Evolutionary conservation across 202 grass and related monocot genomes (phyloP).

Genomic region (Panicum virgatum): DNA sequence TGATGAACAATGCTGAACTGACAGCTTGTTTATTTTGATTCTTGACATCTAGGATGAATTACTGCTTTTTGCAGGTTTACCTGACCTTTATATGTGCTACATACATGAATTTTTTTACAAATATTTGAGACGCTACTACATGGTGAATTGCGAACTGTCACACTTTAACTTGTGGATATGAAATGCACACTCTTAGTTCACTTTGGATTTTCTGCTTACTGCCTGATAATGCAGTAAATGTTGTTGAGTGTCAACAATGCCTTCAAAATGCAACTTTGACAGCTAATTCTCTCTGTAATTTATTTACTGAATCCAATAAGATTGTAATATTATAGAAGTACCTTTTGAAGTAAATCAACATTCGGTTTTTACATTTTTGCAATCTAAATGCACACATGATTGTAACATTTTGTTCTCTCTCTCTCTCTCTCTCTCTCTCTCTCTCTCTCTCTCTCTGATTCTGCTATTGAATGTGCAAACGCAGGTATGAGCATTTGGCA

Average conservation of each 20-base stretch:
- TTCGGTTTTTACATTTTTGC: constrained; percentile 2
- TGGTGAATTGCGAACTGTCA: not conserved
- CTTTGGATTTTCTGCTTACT: not conserved
- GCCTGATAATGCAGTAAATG: not conserved
- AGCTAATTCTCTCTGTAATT: not conserved
- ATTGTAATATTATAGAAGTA: not conserved
- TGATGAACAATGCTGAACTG: not conserved
- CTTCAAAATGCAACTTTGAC: not conserved
- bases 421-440: not conserved
- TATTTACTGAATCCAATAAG: not conserved
- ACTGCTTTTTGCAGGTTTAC: not conserved
- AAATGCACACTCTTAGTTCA: not conserved
- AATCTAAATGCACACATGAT: not conserved
- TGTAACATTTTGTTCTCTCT: not conserved
- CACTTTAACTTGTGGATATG: not conserved
- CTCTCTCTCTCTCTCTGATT: constrained; percentile 22
- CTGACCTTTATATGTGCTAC: not conserved
- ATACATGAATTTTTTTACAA: not conserved
- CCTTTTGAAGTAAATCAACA: not conserved
- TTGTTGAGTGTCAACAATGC: not conserved
- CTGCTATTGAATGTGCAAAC: constrained; percentile 34
- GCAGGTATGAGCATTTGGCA: constrained; percentile 93
- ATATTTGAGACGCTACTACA: not conserved
- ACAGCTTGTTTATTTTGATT: constrained; percentile 5
- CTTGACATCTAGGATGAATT: not conserved